These are phyloP conservation scores for Lepiota brunneoincarnata DNA, from an alignment of 768 basidiomycete species.

Conservation along the genomic window DNA sequence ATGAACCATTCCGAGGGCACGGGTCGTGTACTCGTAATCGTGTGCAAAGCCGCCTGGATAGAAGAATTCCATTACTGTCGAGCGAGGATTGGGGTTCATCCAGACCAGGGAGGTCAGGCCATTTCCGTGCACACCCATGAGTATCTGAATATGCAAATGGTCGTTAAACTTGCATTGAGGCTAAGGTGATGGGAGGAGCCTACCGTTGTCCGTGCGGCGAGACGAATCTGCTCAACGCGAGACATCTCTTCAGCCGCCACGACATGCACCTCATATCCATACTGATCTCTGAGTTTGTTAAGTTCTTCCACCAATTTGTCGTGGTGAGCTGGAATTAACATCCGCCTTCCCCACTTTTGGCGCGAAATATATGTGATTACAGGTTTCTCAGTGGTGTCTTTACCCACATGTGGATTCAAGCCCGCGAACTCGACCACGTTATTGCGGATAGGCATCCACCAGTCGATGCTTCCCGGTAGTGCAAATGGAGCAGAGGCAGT, in stretches of 20 bases:
- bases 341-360: constrained; percentile 85
- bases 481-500: constrained; percentile 74
- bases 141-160: constrained; percentile 54
- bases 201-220: constrained; percentile 87
- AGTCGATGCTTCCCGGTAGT: constrained; percentile 70
- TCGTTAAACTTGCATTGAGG: neutral
- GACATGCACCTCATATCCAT: constrained; percentile 87
- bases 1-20: constrained; percentile 81
- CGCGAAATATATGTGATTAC: constrained; percentile 94
- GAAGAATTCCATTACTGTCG: constrained; percentile 94
- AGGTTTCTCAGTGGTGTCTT: constrained; percentile 50
- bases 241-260: constrained; percentile 83
- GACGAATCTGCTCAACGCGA: constrained; percentile 71
- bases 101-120: constrained; percentile 85
- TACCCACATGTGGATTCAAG: constrained; percentile 39
- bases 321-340: constrained; percentile 74
- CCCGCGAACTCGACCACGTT: constrained; percentile 75
- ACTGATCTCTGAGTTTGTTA: constrained; percentile 58
- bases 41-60: constrained; percentile 80
- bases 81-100: constrained; percentile 83
- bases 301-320: constrained; percentile 76
- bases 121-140: constrained; percentile 95
- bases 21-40: constrained; percentile 80
- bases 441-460: constrained; percentile 82
- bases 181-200: constrained; percentile 21